Evolutionary conservation across 1,139 yeast genomes (phyloP), one percentile per base, ranked within the genome.

Genomic region (Arxiozyma telluris): DNA sequence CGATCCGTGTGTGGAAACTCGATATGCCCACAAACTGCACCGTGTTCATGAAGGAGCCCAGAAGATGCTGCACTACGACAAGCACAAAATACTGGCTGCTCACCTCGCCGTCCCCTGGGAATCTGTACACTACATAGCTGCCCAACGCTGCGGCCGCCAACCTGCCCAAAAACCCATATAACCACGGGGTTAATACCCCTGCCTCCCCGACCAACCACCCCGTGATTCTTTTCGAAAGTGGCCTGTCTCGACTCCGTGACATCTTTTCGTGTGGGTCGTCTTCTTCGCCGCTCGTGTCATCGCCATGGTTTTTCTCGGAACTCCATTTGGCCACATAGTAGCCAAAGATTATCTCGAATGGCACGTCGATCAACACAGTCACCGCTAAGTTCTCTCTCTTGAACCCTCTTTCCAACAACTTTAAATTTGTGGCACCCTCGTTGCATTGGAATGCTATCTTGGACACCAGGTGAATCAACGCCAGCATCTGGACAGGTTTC

Each of bases 391-490:
- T 98, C 69, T 93, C 98, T 65, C 91, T 88, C 41, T 94, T 83
- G 52, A 93, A 80, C 0, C 99, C 99, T 65, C 85, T 86, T 67
- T 93, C 99, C n/a, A 93, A 74, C 27, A 94, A 75, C 66, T 91
- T 93, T 63, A 93, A 77, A 65, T 91, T 91, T 1, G 98, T 93
- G 25, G 96, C 98, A 4, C 95, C 91, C 68, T 93, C 99, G 64
- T 91, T 93, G 21, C 93, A 96, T 67, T 91, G 96, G 68, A 93
- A 94, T 5, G 96, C 98, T 55, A 93, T 77, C 67, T 93, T 93
- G 43, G 96, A 85, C 18, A 89, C 69, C 49, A 93, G 71, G 64
- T 90, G 90, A 15, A 94, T 80, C 0, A 83, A 64, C 34, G 90
- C 84, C 61, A 93, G 80, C 8, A 82, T 76, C 66, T 84, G 93